Base-by-base conservation (phyloP, 176 grass and related monocot species). In the Triticum monococcum region DNA sequence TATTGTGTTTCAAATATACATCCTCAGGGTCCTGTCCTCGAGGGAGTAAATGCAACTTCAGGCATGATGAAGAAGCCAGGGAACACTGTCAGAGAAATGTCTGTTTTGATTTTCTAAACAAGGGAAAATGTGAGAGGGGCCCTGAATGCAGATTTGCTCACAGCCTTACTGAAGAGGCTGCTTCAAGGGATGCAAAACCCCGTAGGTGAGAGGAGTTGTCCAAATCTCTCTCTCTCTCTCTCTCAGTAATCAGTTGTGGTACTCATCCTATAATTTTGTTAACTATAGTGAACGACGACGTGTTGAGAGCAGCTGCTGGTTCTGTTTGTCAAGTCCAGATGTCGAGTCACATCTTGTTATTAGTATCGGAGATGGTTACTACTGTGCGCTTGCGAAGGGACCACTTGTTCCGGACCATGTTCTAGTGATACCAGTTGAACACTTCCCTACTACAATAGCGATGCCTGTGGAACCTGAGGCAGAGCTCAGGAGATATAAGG, bases 21-120 rank as follows among this genome's bases (percentile, higher is more conserved):
- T 92, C 90, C 64, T 89, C 90, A 72, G 93, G 93, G 48, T 92
- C 91, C 48, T 96, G 96, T 88, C 88, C 84, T 40, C 79, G 86
- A 46, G 91, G 90, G 13, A 84, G 66, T 81, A 83, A 88, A 50
- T 98, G 93, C 77, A 68, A 88, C n/a, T 98, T 73, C 86, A 86
- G 82, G 32, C 93, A 98, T 62, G 93, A 94, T 77, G 89, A 86
- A 9, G 90, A 89, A 76, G 91, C 93, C 16, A 92, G 85, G 87
- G 86, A 89, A 69, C 92, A 95, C 38, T 94, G 79, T 79, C 69
- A 36, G 22, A 95, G 90, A 91, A 94, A 96, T 85, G 87, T 94
- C 74, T 98, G 96, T 81, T 98, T 98, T 92, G 92, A 98, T 79
- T 98, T 96, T 78, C 84, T 98, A 65, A 98, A 94, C 81, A 98